Evolutionary conservation across 257 asterid genomes (phyloP), one percentile per base, ranked within the genome.

Genomic region (Anisodus tanguticus): DNA sequence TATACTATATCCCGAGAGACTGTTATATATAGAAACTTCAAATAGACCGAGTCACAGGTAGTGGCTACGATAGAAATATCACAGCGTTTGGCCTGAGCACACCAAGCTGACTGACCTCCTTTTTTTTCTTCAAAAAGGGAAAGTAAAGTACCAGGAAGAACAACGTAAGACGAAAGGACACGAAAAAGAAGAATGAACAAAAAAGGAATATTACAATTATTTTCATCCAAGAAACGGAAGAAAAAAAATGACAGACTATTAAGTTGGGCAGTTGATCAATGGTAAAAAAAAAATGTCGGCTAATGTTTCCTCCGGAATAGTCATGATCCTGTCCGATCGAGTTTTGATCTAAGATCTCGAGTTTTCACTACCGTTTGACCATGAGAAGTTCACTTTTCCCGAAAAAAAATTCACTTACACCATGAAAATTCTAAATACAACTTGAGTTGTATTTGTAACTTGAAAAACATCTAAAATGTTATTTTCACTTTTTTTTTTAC

Each of bases 71-170:
- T 53, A 53, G 4, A 53, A 4, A 55, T 51, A 6, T 43, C 37
- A 9, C 35, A 2, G 1, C 4, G 41, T 19, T 74, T 7, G 2
- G 81, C 7, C 47, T 51, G 47, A 22, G 45, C 26, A 3, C 43
- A 51, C 62, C 26, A 51, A 47, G 8, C 45, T 26, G 64, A 13
- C 9, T 7, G 47, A 76, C 15, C 47, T 19, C 11, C 39, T 19
- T 22, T 9, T 15, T 8, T 22, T 51, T 51, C 26, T 0, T 22
- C 64, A 53, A 76, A 26, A 49, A 15, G 0, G 64, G 47, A 76
- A 76, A 26, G 64, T 76, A 76, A 76, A 76, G 64, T 76, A 26
- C 63, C 7, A 12, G 17, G 81, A 51, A 76, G 22, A 76, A 53
- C 26, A 76, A 17, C 63, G 6, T 19, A 19, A 49, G 19, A 72